Evolutionary conservation across 2,329 filamentous ascomycete species (phyloP), one percentile per base, ranked within the genome.

Genomic region (Penicillium sp.): DNA sequence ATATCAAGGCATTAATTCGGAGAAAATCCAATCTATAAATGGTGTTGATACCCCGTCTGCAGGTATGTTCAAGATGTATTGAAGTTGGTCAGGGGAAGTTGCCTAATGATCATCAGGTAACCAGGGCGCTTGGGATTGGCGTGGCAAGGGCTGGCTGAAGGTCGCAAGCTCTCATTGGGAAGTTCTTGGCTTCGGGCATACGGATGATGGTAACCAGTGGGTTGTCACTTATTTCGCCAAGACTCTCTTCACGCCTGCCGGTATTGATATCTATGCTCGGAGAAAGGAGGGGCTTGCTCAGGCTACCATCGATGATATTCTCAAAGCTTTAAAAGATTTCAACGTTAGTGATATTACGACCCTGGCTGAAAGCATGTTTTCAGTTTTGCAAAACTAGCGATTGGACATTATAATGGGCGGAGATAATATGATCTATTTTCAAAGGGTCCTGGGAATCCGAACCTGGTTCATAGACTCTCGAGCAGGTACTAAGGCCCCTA

Each of bases 201-300:
- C 27, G 7, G 61, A 54, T 29, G 74, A 73, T 72, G 80, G 81
- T 63, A 60, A 60, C 15, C 63, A 75, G 31, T 96, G 89, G 89
- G 85, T 84, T 1, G 89, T 96, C 14, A 95, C 89, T 4, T 93
- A 88, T 81, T 96, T 96, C 72, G 86, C 87, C 59, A 87, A 89
- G 67, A 95, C 89, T 23, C 63, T 92, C 43, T 95, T 96, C 64
- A 94, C 90, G 6, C 88, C 88, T 59, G 89, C 90, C 54, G 91
- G 91, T 0, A 67, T 96, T 27, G 91, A 96, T 73, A 73, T 95
- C 9, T 94, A 93, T 72, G 86, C 84, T 44, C 81, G 88, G 63
- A 42, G 50, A 2, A 59, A 55, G 41, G 51, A 53, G 29, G 62
- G 61, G 0, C 23, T 64, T 7, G 9, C 26, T 0, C 35, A 26